phyloP scores from a whole-genome alignment of 768 basidiomycete genomes.

The Paxillus ammoniavirescens region DNA sequence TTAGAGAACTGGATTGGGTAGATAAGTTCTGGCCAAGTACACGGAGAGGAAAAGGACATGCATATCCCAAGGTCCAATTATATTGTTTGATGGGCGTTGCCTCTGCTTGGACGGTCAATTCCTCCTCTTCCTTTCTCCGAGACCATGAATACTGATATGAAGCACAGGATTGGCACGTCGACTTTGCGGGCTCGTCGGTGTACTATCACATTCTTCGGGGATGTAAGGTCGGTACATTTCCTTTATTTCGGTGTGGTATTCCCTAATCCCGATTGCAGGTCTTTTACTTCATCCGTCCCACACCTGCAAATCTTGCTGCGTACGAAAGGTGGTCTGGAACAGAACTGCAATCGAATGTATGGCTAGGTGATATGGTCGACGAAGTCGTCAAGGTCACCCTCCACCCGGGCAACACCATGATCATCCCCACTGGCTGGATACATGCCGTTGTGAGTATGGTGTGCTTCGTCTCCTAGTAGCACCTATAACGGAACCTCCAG shows the following conservation, averaged over 20 bases:
- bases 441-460: slow-evolving; percentile 81
- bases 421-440: slow-evolving; percentile 96
- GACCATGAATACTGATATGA: not conserved
- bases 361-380: slow-evolving; percentile 92
- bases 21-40: slow-evolving; percentile 91
- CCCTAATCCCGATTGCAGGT: slow-evolving; percentile 44
- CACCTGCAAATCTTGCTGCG: slow-evolving; percentile 77
- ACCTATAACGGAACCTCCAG: slow-evolving; percentile 37
- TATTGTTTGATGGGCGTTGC: slow-evolving; percentile 98
- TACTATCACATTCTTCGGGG: slow-evolving; percentile 93
- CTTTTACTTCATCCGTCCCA: slow-evolving; percentile 95
- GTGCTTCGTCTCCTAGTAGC: not conserved
- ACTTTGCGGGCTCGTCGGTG: slow-evolving; percentile 97
- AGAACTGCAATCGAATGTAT: slow-evolving; percentile 81
- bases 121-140: not conserved
- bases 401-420: slow-evolving; percentile 80
- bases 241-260: not conserved
- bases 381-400: slow-evolving; percentile 86
- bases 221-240: slow-evolving; percentile 56
- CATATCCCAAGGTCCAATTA: slow-evolving; percentile 90
- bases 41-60: slow-evolving; percentile 66
- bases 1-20: slow-evolving; percentile 94
- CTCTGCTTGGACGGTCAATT: slow-evolving; percentile 89
- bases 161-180: slow-evolving; percentile 92
- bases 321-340: slow-evolving; percentile 95